Evolutionary conservation across 495 filamentous ascomycete species (phyloP).

Genomic region (Parathielavia appendiculata): DNA sequence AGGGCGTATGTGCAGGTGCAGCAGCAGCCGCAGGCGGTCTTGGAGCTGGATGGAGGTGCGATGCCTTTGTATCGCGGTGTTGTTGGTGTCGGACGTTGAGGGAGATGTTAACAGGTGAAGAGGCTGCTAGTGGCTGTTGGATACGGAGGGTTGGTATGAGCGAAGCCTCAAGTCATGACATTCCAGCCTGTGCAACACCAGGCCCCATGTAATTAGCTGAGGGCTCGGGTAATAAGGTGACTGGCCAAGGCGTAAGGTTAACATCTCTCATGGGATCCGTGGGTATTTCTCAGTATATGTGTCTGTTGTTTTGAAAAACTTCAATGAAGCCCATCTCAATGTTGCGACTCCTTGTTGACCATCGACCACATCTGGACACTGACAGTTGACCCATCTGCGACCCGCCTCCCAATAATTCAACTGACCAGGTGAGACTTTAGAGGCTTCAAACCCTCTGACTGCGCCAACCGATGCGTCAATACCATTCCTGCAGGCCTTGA

Average conservation of each 20-base stretch:
- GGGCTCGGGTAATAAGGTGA: neutral
- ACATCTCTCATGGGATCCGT: neutral
- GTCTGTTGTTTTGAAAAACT: too few relatives aligned
- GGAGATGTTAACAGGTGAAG: too few relatives aligned
- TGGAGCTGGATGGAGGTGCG: neutral
- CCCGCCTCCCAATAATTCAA: too few relatives aligned
- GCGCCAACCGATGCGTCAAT: slow-evolving; percentile 55
- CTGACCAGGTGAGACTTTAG: too few relatives aligned
- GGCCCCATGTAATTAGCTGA: neutral
- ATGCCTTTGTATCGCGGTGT: slow-evolving; percentile 10
- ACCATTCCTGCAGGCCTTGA: slow-evolving; percentile 59
- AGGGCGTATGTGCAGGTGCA: neutral
- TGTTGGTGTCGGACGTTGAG: slow-evolving; percentile 5
- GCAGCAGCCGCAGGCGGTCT: neutral
- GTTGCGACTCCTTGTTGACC: too few relatives aligned
- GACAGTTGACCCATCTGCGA: too few relatives aligned
- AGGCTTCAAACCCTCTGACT: slow-evolving; percentile 68
- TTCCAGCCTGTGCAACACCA: too few relatives aligned
- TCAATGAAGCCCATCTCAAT: too few relatives aligned
- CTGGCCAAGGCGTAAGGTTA: neutral
- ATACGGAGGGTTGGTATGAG: neutral
- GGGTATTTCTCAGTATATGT: neutral
- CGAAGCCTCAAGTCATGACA: neutral
- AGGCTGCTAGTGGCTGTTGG: neutral
- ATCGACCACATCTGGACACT: too few relatives aligned